Conservation (phyloP, 768 basidiomycete species). For the Mrakia hoshinonis region DNA sequence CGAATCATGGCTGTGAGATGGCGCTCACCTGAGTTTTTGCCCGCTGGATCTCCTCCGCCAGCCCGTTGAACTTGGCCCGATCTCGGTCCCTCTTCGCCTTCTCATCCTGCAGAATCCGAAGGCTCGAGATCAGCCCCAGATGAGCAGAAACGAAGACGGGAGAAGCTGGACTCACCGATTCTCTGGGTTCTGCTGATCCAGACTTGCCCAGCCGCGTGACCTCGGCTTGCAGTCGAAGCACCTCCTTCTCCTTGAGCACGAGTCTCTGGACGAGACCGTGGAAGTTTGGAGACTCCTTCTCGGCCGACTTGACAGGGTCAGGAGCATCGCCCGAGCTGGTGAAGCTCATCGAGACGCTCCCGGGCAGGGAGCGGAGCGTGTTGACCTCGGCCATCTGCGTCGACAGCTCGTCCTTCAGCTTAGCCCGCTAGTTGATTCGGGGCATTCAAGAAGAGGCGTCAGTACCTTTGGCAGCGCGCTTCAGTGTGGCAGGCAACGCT, state of each 20-base stretch:
- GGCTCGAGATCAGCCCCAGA: neutral
- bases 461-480: neutral
- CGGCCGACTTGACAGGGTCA: conserved; percentile 1
- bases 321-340: neutral
- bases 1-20: neutral
- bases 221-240: conserved; percentile 62
- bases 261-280: conserved; percentile 70
- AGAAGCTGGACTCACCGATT: conserved; percentile 49
- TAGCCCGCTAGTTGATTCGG: conserved; percentile 45
- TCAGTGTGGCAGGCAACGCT: neutral
- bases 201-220: conserved; percentile 50
- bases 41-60: conserved; percentile 65
- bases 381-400: conserved; percentile 62
- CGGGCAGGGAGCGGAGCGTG: conserved; percentile 52
- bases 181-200: conserved; percentile 45
- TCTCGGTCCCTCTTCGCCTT: conserved; percentile 64
- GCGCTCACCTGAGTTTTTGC: conserved; percentile 57
- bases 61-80: conserved; percentile 57
- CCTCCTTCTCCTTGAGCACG: conserved; percentile 76
- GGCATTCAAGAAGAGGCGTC: neutral
- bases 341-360: conserved; percentile 27
- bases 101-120: conserved; percentile 61
- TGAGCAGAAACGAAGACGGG: neutral
- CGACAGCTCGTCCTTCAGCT: conserved; percentile 51
- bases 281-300: conserved; percentile 47